Conservation (phyloP, 305 asterid species). For the Salvia sclarea region DNA sequence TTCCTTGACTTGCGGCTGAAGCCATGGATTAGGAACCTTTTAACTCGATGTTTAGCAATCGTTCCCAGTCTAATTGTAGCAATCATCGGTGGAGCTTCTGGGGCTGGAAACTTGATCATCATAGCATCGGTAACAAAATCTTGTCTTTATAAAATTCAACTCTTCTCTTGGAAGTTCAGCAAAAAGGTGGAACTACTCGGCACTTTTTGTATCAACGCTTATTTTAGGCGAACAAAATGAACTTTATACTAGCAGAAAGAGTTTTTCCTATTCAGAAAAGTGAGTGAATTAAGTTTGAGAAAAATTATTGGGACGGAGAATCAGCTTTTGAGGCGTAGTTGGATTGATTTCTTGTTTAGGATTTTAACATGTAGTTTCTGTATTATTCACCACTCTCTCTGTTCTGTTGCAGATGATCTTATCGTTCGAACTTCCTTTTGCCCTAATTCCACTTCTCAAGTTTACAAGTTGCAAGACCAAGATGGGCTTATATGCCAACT, state of each 20-base stretch:
- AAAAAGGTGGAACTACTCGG: too few relatives aligned
- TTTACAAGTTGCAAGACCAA: constrained; percentile 92
- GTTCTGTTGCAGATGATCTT: constrained; percentile 74
- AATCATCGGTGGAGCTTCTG: constrained; percentile 76
- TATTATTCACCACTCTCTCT: not conserved
- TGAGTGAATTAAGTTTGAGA: too few relatives aligned
- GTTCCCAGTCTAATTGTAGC: constrained; percentile 89
- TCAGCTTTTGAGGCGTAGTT: not conserved
- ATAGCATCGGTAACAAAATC: constrained; percentile 73
- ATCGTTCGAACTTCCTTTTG: constrained; percentile 94
- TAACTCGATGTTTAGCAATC: constrained; percentile 87
- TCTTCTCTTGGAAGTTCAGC: too few relatives aligned
- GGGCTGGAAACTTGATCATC: constrained; percentile 91
- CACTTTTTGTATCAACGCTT: not conserved
- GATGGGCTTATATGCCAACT: constrained; percentile 83
- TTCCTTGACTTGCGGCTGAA: constrained; percentile 86
- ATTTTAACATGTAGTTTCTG: not conserved
- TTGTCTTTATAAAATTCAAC: too few relatives aligned
- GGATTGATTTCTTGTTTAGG: not conserved
- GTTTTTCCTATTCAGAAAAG: too few relatives aligned
- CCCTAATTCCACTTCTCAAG: constrained; percentile 90
- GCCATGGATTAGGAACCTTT: constrained; percentile 86
- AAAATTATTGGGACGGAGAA: not conserved
- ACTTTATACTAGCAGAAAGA: too few relatives aligned
- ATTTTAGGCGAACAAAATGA: not conserved